phyloP scores from a whole-genome alignment of 2,329 filamentous ascomycete species.

The Diplocarpon rosae region DNA sequence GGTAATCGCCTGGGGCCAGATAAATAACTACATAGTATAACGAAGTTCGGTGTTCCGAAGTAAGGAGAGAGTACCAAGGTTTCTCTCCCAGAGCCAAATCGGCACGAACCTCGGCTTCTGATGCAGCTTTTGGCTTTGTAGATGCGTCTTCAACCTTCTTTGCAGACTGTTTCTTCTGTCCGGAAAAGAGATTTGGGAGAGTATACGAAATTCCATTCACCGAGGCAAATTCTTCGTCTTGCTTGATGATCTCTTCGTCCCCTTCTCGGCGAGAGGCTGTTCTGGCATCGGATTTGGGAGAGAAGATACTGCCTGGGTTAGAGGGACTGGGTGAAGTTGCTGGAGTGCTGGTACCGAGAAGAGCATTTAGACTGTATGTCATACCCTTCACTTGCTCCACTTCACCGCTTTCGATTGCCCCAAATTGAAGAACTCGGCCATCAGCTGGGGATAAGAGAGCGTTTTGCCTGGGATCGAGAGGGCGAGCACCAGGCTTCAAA shows the following conservation, averaged over 20 bases:
- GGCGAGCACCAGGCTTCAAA: constrained; percentile 77
- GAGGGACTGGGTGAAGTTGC: constrained; percentile 25
- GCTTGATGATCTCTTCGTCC: constrained; percentile 56
- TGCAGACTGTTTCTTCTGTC: constrained; percentile 33
- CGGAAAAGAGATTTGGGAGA: constrained; percentile 76
- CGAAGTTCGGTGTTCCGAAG: constrained; percentile 51
- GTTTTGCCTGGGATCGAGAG: constrained; percentile 69
- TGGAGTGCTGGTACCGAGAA: constrained; percentile 61
- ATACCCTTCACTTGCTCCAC: constrained; percentile 99
- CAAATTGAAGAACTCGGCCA: constrained; percentile 83
- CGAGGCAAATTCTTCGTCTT: constrained; percentile 84
- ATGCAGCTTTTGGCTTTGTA: constrained; percentile 51
- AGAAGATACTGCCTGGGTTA: constrained; percentile 38
- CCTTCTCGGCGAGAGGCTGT: constrained; percentile 18
- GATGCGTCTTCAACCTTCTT: constrained; percentile 59
- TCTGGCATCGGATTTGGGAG: constrained; percentile 13
- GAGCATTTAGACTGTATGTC: constrained; percentile 90
- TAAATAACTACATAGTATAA: constrained; percentile 95
- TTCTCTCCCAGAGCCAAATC: constrained; percentile 65
- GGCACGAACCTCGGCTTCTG: constrained; percentile 72
- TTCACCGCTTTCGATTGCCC: constrained; percentile 81
- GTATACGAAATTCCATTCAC: constrained; percentile 96
- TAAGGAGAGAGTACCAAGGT: constrained; percentile 61
- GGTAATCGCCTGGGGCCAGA: constrained; percentile 93
- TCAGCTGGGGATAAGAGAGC: constrained; percentile 82